A percentile compares a stretch with the other conserved stretches of the same genome.
Evolutionary conservation across 2,329 filamentous ascomycete genomes (phyloP).

Genomic region (Pseudopithomyces chartarum): DNA sequence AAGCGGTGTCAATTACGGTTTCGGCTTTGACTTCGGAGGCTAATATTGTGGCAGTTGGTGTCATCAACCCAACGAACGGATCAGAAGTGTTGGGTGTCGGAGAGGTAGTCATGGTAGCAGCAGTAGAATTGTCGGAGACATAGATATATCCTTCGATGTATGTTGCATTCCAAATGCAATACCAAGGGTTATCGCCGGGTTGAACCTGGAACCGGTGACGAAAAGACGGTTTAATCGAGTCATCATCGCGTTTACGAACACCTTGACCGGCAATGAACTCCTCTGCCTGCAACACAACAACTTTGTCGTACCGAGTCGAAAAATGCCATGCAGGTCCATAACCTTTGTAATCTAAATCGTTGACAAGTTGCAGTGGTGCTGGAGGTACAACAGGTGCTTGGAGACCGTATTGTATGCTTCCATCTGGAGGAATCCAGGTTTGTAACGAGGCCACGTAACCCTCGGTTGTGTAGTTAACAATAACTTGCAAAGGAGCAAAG

Average conservation of each 20-base stretch:
- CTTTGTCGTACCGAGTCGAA: constrained; percentile 65
- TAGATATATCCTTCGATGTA: constrained; percentile 72
- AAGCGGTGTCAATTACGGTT: constrained; percentile 18
- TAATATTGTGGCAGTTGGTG: constrained; percentile 10
- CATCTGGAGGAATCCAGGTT: constrained; percentile 38
- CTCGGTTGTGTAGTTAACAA: constrained; percentile 22
- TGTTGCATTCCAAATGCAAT: constrained; percentile 72
- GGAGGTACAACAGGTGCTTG: constrained; percentile 60
- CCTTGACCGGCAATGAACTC: constrained; percentile 38
- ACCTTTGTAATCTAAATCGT: constrained; percentile 60
- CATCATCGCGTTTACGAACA: constrained; percentile 26
- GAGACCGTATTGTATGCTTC: constrained; percentile 62
- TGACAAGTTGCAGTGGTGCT: constrained; percentile 59
- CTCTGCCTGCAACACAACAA: constrained; percentile 59
- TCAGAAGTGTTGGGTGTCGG: constrained; percentile 28
- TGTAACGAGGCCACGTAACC: constrained; percentile 26
- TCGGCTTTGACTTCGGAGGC: constrained; percentile 10
- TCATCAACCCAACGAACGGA: constrained; percentile 13
- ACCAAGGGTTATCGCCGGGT: constrained; percentile 69
- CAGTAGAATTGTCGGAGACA: constrained; percentile 57
- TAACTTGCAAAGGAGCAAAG: constrained; percentile 39
- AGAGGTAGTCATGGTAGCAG: constrained; percentile 36
- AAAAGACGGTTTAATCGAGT: constrained; percentile 22
- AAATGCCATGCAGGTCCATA: constrained; percentile 70
- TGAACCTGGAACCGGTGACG: constrained; percentile 50